Evolutionary conservation across 225 moss, liverwort and hornwort genomes (phyloP), one percentile per base, ranked within the genome.

Genomic region (Takakia lepidozioides): DNA sequence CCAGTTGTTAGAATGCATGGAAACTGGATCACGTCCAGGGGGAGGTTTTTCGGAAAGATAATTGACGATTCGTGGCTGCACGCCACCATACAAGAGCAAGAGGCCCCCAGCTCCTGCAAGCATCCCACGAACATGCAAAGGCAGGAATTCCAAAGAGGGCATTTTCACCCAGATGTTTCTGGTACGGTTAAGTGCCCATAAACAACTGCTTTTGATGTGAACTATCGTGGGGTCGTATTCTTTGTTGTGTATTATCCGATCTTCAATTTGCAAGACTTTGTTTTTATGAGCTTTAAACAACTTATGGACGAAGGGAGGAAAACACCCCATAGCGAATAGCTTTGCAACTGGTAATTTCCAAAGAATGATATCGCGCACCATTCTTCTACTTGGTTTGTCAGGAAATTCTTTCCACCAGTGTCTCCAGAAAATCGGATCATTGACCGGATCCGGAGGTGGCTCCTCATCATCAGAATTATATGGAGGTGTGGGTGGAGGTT

Each of bases 221-320:
- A 78, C 55, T 1, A 72, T 18, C 0, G 64, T 72, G 15, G 72
- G 77, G 11, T 55, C 68, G n/a, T 78, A 78, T 47, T 78, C 77
- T 8, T 51, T 59, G 29, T 69, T 78, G 27, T 72, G 65, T 45
- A 55, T 62, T 0, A 72, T 24, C 0, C 35, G 25, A 0, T 65
- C 72, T 38, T 57, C 2, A 2, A 24, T 23, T 45, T 23, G 19
- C 17, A 78, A 30, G 17, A 16, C 47, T 43, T 30, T 61, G 19
- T 0, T 69, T 23, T 29, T 55, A 13, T 65, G 32, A 10, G 77
- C 77, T 27, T 69, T 27, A 9, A 72, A 20, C 6, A 78, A 43
- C 1, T 62, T 61, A 18, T 65, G 58, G 21, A 68, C 46, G 61
- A 69, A 72, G 0, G 43, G 43, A 20, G 55, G 13, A 0, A 59